Conservation (phyloP, 768 basidiomycete species). For the Leucogyrophana mollusca region DNA sequence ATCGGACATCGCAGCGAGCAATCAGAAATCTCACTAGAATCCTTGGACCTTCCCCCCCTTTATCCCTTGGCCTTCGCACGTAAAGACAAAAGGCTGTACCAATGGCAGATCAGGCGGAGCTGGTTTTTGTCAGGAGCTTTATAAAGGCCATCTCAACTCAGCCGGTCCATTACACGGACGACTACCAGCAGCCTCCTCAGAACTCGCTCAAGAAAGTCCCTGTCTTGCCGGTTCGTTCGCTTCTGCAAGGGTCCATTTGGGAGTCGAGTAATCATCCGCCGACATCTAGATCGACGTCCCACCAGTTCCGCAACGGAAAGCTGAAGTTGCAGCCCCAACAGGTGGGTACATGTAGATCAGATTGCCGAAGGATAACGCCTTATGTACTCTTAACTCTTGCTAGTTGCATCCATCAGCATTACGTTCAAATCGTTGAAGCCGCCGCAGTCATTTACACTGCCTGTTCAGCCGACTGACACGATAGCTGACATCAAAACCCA, state of each 20-base stretch:
- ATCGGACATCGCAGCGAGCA: conserved; percentile 1
- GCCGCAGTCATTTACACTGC: conserved; percentile 67
- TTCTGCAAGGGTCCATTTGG: conserved; percentile 9
- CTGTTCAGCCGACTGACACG: conserved; percentile 79
- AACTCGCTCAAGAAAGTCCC: conserved; percentile 69
- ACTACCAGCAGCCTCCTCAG: conserved; percentile 72
- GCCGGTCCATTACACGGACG: conserved; percentile 66
- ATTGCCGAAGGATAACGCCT: neutral
- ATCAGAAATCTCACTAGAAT: neutral
- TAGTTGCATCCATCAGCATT: conserved; percentile 46
- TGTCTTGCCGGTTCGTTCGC: conserved; percentile 56
- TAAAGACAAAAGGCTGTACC: conserved; percentile 3
- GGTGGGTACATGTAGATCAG: conserved; percentile 23
- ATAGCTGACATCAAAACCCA: conserved; percentile 77
- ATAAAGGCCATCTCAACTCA: conserved; percentile 63
- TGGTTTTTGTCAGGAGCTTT: conserved; percentile 66
- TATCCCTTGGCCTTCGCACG: neutral
- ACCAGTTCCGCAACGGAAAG: conserved; percentile 54
- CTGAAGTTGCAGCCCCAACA: conserved; percentile 27
- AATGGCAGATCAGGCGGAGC: conserved; percentile 58
- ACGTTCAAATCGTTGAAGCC: conserved; percentile 94
- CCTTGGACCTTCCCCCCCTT: too few species aligned
- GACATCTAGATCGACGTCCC: conserved; percentile 54
- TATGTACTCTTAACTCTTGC: conserved; percentile 1
- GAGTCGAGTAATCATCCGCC: conserved; percentile 1